These are phyloP conservation scores for Fusarium dimerum DNA, from an alignment of 2,329 filamentous ascomycete species.

Conservation along the genomic window DNA sequence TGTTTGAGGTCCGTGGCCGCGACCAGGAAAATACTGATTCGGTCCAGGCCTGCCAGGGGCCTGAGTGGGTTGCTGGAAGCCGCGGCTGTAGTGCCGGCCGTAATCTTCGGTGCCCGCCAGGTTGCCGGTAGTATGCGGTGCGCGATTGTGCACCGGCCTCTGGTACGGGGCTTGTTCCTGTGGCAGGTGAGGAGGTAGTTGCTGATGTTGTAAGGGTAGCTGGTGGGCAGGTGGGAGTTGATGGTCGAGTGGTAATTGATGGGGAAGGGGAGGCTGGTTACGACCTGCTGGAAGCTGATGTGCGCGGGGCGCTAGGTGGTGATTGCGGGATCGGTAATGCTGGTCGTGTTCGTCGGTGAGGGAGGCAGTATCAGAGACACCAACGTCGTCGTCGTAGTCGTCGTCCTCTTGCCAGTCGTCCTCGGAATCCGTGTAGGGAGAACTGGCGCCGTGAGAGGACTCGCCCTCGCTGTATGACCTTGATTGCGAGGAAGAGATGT, in stretches of 20 bases:
- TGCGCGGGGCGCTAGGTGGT: conserved; percentile 36
- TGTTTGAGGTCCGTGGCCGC: conserved; percentile 26
- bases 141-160: conserved; percentile 22
- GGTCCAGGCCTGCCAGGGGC: conserved; percentile 10
- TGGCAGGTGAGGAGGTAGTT: conserved; percentile 36
- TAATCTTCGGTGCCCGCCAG: conserved; percentile 68
- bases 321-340: conserved; percentile 27
- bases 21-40: conserved; percentile 33
- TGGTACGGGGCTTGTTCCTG: conserved; percentile 26
- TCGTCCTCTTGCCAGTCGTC: conserved; percentile 45
- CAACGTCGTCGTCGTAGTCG: conserved; percentile 50
- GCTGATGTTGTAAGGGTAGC: conserved; percentile 34
- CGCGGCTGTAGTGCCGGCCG: conserved; percentile 43
- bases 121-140: conserved; percentile 51
- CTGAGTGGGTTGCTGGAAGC: conserved; percentile 24
- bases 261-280: conserved; percentile 8
- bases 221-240: conserved; percentile 39
- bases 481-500: conserved; percentile 34
- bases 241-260: conserved; percentile 33
- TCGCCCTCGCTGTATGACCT: conserved; percentile 43
- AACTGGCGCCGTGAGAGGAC: conserved; percentile 34
- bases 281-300: conserved; percentile 30
- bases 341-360: conserved; percentile 17
- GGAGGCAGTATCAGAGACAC: conserved; percentile 62
- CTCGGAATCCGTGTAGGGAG: conserved; percentile 33